Base-by-base conservation (phyloP, 768 basidiomycete species). In the Hysterangium stoloniferum region DNA sequence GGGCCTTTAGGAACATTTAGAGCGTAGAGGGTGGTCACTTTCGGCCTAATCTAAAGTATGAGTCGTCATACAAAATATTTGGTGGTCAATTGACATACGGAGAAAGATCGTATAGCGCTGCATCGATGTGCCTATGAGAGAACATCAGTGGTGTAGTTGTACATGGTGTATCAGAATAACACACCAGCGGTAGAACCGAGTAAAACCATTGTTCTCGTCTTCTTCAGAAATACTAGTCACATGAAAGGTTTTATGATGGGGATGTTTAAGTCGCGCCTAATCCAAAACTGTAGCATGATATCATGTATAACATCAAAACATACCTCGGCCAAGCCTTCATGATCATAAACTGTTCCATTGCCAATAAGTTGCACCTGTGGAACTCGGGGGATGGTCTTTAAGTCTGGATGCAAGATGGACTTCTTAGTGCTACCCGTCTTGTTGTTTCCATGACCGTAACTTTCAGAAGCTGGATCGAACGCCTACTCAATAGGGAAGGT, bases 311-410 rank as follows among this genome's bases (percentile, higher is more conserved):
- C 27, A 24, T 40, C 22, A 28, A 20, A 12, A 56, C 62, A 50
- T 29, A 64, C 66, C 56, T 80, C 75, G 1, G 80, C 78, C 19
- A 92, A 75, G 7, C 89, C 89, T 63, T 89, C 85, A 69, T 91
- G 83, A 62, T 85, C 68, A 59, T 81, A 81, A 9, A 91, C 82
- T 0, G 68, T 77, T 6, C 92, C 91, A 59, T 93, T 92, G 6
- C 91, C 91, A 61, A 94, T 93, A 48, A 94, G 80, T 63, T 95
- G 92, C 1, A 95, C 92, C 61, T 93, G 87, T 1, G 88, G 87
- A 1, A 86, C 81, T 20, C 83, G 76, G 1, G 92, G 89, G 54
- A 95, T 89, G 33, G 87, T 92, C 72, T 91, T 94, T 59, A 93
- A 77, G 62, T 92, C 86, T 0, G 89, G 86, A 61, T 91, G 88